Conservation (phyloP, 2,329 filamentous ascomycete species). For the Claviceps lovelessii region DNA sequence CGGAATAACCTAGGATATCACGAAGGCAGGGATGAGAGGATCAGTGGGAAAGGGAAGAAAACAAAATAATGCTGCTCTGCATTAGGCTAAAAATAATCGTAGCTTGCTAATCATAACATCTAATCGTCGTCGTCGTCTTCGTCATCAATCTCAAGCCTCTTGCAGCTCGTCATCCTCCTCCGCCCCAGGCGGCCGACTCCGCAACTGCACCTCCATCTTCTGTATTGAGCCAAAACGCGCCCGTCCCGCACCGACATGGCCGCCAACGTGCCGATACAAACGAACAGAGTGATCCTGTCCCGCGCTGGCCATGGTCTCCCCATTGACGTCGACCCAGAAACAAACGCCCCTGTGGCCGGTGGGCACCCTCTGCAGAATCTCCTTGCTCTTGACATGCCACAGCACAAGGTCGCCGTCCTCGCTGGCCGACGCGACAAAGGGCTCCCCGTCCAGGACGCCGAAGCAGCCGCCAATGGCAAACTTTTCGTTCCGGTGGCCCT, state of each 20-base stretch:
- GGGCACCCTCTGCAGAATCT: conserved; percentile 53
- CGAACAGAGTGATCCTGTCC: conserved; percentile 40
- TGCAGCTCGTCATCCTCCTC: conserved; percentile 5
- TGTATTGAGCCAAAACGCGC: not conserved
- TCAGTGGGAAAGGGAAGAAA: too few relatives aligned
- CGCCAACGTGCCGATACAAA: conserved; percentile 28
- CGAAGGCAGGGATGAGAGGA: not conserved
- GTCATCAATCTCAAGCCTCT: conserved; percentile 1
- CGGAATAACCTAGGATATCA: not conserved
- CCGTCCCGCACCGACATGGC: not conserved
- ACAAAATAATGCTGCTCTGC: too few relatives aligned
- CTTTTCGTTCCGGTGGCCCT: conserved; percentile 72
- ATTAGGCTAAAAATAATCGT: not conserved
- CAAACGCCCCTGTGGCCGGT: conserved; percentile 40
- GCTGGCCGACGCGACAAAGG: conserved; percentile 68
- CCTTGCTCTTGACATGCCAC: conserved; percentile 84
- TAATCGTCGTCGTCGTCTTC: not conserved
- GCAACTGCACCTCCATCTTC: conserved; percentile 1
- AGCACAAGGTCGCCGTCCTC: conserved; percentile 75
- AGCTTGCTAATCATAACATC: not conserved
- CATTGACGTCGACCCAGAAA: conserved; percentile 50
- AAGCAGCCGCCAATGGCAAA: conserved; percentile 81
- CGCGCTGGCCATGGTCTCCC: conserved; percentile 41
- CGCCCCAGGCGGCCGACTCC: conserved; percentile 1
- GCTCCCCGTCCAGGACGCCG: conserved; percentile 35